Evolutionary conservation across 306 rosid genomes (phyloP).

Genomic region (Cucurbita argyrosperma): DNA sequence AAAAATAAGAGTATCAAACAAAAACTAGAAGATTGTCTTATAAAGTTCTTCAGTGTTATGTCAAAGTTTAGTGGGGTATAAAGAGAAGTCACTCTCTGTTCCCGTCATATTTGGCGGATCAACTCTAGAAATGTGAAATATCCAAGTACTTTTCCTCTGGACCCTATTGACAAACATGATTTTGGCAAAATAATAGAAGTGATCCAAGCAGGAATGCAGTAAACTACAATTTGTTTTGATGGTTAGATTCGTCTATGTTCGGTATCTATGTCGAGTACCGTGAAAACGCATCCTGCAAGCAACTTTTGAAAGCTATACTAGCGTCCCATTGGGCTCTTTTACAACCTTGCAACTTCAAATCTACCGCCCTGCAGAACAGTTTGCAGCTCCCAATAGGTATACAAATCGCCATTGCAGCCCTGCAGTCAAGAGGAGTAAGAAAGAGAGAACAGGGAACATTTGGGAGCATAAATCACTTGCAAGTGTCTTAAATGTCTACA

Average conservation of each 20-base stretch:
- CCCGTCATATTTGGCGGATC: not conserved
- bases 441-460: not conserved
- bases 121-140: not conserved
- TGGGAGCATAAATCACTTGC: not conserved
- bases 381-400: conserved; percentile 42
- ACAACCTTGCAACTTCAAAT: conserved; percentile 28
- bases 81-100: not conserved
- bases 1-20: not conserved
- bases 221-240: not conserved
- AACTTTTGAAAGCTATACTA: conserved; percentile 18
- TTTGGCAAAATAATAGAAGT: no score
- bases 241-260: not conserved
- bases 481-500: not conserved
- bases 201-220: not conserved
- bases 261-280: conserved; percentile 24
- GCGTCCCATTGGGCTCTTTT: conserved; percentile 28
- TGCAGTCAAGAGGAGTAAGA: conserved; percentile 10
- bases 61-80: not conserved
- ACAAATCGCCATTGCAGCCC: conserved; percentile 47
- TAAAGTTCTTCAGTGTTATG: not conserved
- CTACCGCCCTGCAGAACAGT: conserved; percentile 19
- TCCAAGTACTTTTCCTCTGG: not conserved
- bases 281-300: conserved; percentile 34
- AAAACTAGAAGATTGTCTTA: not conserved
- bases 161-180: no score